Base-by-base conservation (phyloP, 2,329 filamentous ascomycete genomes). In the Colletotrichum trifolii region DNA sequence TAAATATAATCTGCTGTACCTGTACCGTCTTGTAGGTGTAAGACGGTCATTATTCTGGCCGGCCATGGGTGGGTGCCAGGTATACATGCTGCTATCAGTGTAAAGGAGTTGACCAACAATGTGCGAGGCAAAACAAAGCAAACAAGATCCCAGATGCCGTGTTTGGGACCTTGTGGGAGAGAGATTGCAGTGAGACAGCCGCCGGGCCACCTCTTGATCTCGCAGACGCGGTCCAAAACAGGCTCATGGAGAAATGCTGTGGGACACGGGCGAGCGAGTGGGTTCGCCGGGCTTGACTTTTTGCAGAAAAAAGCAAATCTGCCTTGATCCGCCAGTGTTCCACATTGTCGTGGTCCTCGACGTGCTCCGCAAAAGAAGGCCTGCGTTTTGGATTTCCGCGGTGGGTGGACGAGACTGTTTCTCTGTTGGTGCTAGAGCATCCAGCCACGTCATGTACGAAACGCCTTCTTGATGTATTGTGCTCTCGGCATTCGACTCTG, bases 151-250 rank as follows among this genome's bases (percentile, higher is more conserved):
- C 12, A 45, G 43, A 25, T 56, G 42, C 38, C 48, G 48, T 39
- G 53, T 34, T 40, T 50, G 60, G 49, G 53, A n/a, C 11, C 36
- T n/a, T 40, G 54, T 54, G 46, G 42, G 35, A 63, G 38, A 54
- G 63, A 54, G 39, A 64, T 60, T 61, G 38, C 50, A 60, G 34
- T 54, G 34, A 47, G 42, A 36, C 42, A 40, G 12, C 59, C 39
- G 40, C 12, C 3, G 43, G 35, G 8, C 46, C 38, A 13, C 34
- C n/a, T 50, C 17, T 34, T 38, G 45, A n/a, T 38, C 13, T 39
- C 50, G 40, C 49, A 39, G 25, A 39, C 39, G 43, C 45, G 39
- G 46, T 57, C 40, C 57, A 46, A 65, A 65, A 65, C 62, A 42
- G 10, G 36, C 54, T 52, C 40, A 34, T 40, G 54, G 36, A 53